A percentile compares a stretch with the other conserved stretches of the same genome.
phyloP scores from a whole-genome alignment of 306 rosid genomes.

The Glycyrrhiza uralensis region DNA sequence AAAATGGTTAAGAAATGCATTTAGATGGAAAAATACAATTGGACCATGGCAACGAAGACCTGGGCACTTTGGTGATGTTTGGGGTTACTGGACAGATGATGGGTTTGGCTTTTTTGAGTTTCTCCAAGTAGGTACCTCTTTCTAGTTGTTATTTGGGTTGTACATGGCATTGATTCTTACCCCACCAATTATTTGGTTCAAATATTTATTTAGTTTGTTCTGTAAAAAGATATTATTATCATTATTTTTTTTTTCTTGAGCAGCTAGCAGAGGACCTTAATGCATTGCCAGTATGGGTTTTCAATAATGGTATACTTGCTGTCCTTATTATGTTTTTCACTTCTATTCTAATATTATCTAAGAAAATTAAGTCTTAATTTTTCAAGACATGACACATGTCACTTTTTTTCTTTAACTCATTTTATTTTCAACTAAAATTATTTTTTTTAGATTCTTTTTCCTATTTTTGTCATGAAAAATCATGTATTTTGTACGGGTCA shows the following conservation, averaged over 20 bases:
- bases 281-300: constrained; percentile 71
- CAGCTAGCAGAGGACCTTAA: constrained; percentile 78
- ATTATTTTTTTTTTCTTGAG: neutral
- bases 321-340: neutral
- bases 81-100: constrained; percentile 92
- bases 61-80: constrained; percentile 80
- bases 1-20: constrained; percentile 72
- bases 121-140: constrained; percentile 53
- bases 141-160: too few relatives aligned
- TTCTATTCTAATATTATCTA: too few relatives aligned
- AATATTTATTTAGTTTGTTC: neutral
- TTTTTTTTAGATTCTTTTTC: too few relatives aligned
- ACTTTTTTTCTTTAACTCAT: too few relatives aligned
- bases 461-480: too few relatives aligned
- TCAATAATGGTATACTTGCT: constrained; percentile 54
- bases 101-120: constrained; percentile 74
- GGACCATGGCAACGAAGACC: constrained; percentile 89
- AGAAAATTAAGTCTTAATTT: too few relatives aligned
- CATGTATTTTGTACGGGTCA: too few relatives aligned
- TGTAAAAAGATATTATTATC: neutral
- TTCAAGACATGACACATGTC: too few relatives aligned
- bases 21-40: constrained; percentile 70
- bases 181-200: neutral
- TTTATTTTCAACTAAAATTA: too few relatives aligned
- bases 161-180: too few relatives aligned